phyloP scores from a whole-genome alignment of 1,284 basidiomycete genomes.

The Papiliotrema nemorosa region DNA sequence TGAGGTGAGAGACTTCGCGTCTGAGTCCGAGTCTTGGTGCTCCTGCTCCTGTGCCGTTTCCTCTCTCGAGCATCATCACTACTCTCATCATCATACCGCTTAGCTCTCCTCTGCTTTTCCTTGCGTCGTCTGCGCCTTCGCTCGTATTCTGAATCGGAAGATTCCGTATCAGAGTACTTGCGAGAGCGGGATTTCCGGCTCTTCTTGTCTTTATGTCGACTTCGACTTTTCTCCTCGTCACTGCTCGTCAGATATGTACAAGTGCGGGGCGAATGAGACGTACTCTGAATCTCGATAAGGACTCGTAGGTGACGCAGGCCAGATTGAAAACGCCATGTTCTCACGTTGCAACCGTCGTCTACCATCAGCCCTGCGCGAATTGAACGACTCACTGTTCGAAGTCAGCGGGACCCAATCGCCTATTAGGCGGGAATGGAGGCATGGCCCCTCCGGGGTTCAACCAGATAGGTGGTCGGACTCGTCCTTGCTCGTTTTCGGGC shows the following conservation, averaged over 20 bases:
- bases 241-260: no score
- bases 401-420: neutral
- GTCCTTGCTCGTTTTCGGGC: neutral
- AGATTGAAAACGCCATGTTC: conserved; percentile 62
- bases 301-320: conserved; percentile 78
- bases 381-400: conserved; percentile 5
- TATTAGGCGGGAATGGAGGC: conserved; percentile 1
- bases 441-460: neutral
- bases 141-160: conserved; percentile 60
- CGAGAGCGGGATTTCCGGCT: conserved; percentile 22
- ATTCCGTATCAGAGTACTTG: conserved; percentile 51
- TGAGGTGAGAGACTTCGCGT: conserved; percentile 5
- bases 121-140: conserved; percentile 23
- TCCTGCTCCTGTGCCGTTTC: conserved; percentile 39
- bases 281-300: conserved; percentile 40
- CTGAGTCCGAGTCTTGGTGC: conserved; percentile 52
- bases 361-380: neutral
- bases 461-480: neutral
- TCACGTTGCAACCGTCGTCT: conserved; percentile 76
- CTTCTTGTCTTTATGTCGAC: conserved; percentile 17
- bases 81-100: conserved; percentile 43
- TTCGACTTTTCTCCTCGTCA: conserved; percentile 23
- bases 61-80: conserved; percentile 46
- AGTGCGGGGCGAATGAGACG: no score
- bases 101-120: conserved; percentile 27